A percentile compares a stretch with the other conserved stretches of the same genome.
Evolutionary conservation across 129 eudicot species (phyloP).

Genomic region (Erigeron canadensis): DNA sequence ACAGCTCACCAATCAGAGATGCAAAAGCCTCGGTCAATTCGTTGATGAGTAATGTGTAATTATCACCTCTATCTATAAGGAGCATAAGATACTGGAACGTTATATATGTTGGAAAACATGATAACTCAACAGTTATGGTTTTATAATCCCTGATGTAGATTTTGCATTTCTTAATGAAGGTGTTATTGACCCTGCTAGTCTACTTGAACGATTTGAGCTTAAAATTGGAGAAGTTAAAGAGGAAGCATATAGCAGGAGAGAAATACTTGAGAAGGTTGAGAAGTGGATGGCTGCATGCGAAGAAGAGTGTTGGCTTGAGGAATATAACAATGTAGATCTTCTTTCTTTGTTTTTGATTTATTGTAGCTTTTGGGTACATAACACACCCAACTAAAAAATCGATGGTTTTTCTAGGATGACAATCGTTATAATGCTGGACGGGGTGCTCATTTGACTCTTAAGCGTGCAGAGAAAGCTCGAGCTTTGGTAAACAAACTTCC

Average conservation of each 20-base stretch:
- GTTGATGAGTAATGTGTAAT: no score
- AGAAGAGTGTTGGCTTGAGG: constrained; percentile 96
- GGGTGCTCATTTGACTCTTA: constrained; percentile 90
- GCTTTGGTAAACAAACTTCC: constrained; percentile 88
- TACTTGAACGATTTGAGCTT: constrained; percentile 84
- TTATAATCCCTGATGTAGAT: constrained; percentile 21
- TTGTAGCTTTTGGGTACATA: not conserved
- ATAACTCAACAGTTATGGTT: not conserved
- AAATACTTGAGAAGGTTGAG: constrained; percentile 82
- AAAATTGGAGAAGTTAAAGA: constrained; percentile 78
- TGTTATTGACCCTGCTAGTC: constrained; percentile 70
- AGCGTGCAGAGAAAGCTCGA: constrained; percentile 98
- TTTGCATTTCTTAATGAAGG: constrained; percentile 38
- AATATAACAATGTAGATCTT: constrained; percentile 69
- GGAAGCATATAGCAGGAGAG: constrained; percentile 87
- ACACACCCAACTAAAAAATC: constrained; percentile 12
- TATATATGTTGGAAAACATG: no score
- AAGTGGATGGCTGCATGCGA: constrained; percentile 90
- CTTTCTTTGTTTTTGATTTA: not conserved
- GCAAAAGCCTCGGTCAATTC: no score
- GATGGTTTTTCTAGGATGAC: constrained; percentile 56
- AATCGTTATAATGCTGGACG: constrained; percentile 93
- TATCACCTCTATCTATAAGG: no score
- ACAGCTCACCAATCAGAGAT: no score
- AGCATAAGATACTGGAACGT: no score